Base-by-base conservation (phyloP, 2,329 filamentous ascomycete genomes). In the Parasarocladium wereldwijsianum region DNA sequence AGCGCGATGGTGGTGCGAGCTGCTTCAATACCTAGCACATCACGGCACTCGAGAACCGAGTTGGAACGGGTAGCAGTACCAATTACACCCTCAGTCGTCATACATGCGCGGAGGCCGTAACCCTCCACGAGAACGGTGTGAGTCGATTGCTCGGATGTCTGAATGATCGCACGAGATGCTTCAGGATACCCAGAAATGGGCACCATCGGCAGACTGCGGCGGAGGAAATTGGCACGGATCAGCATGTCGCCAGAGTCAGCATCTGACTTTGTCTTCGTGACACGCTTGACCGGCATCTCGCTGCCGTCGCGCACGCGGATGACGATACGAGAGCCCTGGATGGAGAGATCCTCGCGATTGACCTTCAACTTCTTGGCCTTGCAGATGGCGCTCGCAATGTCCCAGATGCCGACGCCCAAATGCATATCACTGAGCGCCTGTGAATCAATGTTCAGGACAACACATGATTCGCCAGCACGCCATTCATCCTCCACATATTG, bases 11-110 rank as follows among this genome's bases (percentile, higher is more conserved):
- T 93, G 4, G 69, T 70, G 35, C 87, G 75, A 3, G 90, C 90
- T 1, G 90, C 90, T 60, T 98, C 90, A 43, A 98, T 94, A 29
- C 90, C 90, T 4, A 98, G 71, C 0, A 96, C 76, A 15, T 90
- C 75, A 20, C 72, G 67, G 43, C 76, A 78, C 56, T 98, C 90
- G 70, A 94, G 83, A 41, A 98, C 76, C 45, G 76, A 84, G 60
- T 98, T 98, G 37, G 79, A 77, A 7, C 66, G 68, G 3, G 76
- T 79, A 41, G 67, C 62, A 13, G 72, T 76, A 33, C 86, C 85
- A 33, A 92, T 65, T 5, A 98, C 81, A 38, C 90, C 90, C 37
- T 86, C 80, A 0, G 90, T 98, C 8, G 76, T 93, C 77, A 98
- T 92, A 58, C 86, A 94, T 17, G 73, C 70, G 24, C 73, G 72